Evolutionary conservation across 441 rosid species (phyloP), one percentile per base, ranked within the genome.

Genomic region (Erodium chrysanthum): DNA sequence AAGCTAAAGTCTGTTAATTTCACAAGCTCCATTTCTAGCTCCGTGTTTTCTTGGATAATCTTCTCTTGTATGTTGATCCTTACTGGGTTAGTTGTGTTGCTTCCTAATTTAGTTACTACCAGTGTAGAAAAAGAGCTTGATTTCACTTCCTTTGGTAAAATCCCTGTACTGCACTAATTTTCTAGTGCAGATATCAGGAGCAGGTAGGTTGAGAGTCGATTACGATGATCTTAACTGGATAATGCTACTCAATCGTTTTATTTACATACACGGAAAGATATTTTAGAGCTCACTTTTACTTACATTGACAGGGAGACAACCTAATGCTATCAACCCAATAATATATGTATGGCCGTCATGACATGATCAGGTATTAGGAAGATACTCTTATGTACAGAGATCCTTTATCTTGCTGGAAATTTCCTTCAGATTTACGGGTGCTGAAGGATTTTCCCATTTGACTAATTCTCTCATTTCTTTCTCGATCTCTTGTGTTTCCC

Each of bases 401-500:
- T 68, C 64, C 20, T 65, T 73, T 7, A 76, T 66, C 77, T 74
- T 79, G n/a, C 42, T 15, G 29, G 71, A 76, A 40, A 79, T 73
- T 66, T 78, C 78, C 0, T 42, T 33, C 70, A 81, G 31, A 27
- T 74, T 71, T 42, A 77, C 70, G 42, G 58, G 71, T 52, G 67
- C 46, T 18, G 69, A 65, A 23, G 88, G 86, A 63, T 81, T 77
- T 74, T 82, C 82, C 74, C 79, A 71, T 76, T 74, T 78, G 62
- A 86, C 62, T 71, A 85, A 71, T 76, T 83, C 82, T 7, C 68
- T 71, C 22, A 84, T 33, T 62, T 81, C 77, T 72, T 86, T 76
- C 82, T 85, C 83, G 20, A 81, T 78, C 70, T 77, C 72, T 62
- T 2, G 52, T 59, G 83, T 79, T 79, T 86, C 96, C 66, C 37